Percentiles rank a stretch among this genome's conserved stretches.
These are phyloP conservation scores for Alternaria solani DNA, from an alignment of 2,329 filamentous ascomycete species.

Conservation along the genomic window DNA sequence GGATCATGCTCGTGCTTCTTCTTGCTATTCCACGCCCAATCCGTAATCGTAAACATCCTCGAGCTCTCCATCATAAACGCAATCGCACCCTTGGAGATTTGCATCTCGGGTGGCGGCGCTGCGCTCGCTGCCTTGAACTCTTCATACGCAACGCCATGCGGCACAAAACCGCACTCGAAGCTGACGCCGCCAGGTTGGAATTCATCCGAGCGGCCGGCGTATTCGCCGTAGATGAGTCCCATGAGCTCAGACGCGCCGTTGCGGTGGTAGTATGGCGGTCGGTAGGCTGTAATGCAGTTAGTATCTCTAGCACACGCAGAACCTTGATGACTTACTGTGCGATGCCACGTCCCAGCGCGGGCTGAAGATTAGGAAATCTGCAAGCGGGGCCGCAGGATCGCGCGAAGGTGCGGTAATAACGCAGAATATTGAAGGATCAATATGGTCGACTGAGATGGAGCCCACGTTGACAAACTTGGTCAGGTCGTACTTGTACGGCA, in stretches of 20 bases:
- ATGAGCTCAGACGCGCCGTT: conserved; percentile 73
- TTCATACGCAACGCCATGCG: conserved; percentile 68
- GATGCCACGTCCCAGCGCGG: conserved; percentile 69
- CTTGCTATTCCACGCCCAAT: conserved; percentile 47
- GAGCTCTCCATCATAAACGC: conserved; percentile 70
- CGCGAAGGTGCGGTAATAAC: conserved; percentile 67
- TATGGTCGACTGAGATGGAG: conserved; percentile 77
- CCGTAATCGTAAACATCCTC: conserved; percentile 47
- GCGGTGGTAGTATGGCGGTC: conserved; percentile 68
- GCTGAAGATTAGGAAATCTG: conserved; percentile 71
- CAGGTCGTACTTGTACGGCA: conserved; percentile 81
- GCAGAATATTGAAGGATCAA: conserved; percentile 80
- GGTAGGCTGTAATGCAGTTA: conserved; percentile 29
- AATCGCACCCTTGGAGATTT: conserved; percentile 61
- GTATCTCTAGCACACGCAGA: not conserved
- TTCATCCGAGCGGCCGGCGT: conserved; percentile 59
- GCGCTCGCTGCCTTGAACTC: conserved; percentile 63
- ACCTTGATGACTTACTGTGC: conserved; percentile 50
- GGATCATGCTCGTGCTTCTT: conserved; percentile 59
- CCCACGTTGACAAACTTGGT: conserved; percentile 79
- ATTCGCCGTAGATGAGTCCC: conserved; percentile 68
- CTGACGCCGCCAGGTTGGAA: conserved; percentile 69
- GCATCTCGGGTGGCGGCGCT: conserved; percentile 53
- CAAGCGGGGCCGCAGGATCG: conserved; percentile 68
- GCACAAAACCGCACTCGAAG: conserved; percentile 75